phyloP scores from a whole-genome alignment of 148 eudicot genomes.

The Dysphania ambrosioides region DNA sequence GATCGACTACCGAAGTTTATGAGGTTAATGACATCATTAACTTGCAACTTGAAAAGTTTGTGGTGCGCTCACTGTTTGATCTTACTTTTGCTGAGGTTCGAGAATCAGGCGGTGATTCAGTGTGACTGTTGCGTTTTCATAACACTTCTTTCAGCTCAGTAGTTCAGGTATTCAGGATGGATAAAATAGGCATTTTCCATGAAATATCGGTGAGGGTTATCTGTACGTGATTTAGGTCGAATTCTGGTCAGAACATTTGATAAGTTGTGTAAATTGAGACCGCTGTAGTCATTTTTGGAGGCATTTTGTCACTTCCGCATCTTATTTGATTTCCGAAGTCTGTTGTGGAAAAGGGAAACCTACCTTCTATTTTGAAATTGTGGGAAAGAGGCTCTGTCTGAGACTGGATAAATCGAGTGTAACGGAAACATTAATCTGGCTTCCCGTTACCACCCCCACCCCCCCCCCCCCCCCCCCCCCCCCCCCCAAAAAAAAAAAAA shows the following conservation, averaged over 20 bases:
- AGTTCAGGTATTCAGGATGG: slow-evolving; percentile 4
- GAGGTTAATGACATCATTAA: slow-evolving; percentile 12
- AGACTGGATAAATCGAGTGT: background rate
- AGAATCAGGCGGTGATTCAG: slow-evolving; percentile 14
- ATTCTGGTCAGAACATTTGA: background rate
- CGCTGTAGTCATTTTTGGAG: slow-evolving; percentile 3
- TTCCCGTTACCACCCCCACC: too few relatives aligned
- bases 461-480: too few relatives aligned
- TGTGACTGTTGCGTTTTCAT: background rate
- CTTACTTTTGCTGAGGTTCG: background rate
- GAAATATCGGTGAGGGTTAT: background rate
- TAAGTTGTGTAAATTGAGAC: slow-evolving; percentile 19
- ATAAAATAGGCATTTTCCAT: background rate
- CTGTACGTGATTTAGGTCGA: slow-evolving; percentile 16
- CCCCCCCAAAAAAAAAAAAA: too few relatives aligned
- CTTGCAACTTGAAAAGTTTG: slow-evolving; percentile 6
- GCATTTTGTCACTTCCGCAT: background rate
- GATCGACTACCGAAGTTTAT: slow-evolving; percentile 93
- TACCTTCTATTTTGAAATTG: too few relatives aligned
- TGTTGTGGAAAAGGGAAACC: background rate
- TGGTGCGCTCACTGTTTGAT: background rate
- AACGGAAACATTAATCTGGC: background rate
- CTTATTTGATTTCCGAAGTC: background rate
- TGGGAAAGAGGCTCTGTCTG: too few relatives aligned
- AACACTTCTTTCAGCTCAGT: background rate